Percentiles rank a stretch among this genome's conserved stretches.
phyloP scores from a whole-genome alignment of 371 early-diverging fungal species.

The Syncephalastrum sp. region DNA sequence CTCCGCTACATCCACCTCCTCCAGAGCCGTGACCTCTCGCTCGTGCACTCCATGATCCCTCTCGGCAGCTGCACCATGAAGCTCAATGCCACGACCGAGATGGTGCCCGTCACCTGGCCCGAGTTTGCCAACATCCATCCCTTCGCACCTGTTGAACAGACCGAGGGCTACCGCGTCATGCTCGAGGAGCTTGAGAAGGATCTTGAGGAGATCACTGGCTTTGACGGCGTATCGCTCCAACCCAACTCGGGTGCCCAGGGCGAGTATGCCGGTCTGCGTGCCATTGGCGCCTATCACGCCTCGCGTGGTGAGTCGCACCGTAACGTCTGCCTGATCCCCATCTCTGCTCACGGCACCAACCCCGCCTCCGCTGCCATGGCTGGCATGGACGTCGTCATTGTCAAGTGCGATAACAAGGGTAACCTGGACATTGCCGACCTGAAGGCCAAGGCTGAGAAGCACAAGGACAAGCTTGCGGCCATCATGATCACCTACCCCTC shows the following conservation, averaged over 20 bases:
- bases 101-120: conserved; percentile 98
- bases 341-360: conserved; percentile 98
- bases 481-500: conserved; percentile 98
- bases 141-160: conserved; percentile 91
- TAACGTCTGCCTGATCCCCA: conserved; percentile 93
- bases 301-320: conserved; percentile 82
- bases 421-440: conserved; percentile 90
- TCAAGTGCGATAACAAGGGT: conserved; percentile 89
- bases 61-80: conserved; percentile 99
- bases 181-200: conserved; percentile 84
- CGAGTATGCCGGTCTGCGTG: conserved; percentile 94
- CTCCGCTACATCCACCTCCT: conserved; percentile 91
- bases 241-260: conserved; percentile 99
- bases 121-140: conserved; percentile 95
- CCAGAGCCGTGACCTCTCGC: conserved; percentile 93
- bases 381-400: conserved; percentile 89
- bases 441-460: conserved; percentile 80
- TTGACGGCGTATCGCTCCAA: conserved; percentile 89
- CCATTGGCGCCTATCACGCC: conserved; percentile 88
- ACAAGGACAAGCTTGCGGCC: conserved; percentile 83
- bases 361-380: conserved; percentile 98
- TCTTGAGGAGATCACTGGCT: conserved; percentile 90
- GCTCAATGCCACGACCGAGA: conserved; percentile 96
- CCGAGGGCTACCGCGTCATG: conserved; percentile 86
- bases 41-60: conserved; percentile 97